Conservation (phyloP, 805 yeast genomes). For the Candida xiaguanensis region DNA sequence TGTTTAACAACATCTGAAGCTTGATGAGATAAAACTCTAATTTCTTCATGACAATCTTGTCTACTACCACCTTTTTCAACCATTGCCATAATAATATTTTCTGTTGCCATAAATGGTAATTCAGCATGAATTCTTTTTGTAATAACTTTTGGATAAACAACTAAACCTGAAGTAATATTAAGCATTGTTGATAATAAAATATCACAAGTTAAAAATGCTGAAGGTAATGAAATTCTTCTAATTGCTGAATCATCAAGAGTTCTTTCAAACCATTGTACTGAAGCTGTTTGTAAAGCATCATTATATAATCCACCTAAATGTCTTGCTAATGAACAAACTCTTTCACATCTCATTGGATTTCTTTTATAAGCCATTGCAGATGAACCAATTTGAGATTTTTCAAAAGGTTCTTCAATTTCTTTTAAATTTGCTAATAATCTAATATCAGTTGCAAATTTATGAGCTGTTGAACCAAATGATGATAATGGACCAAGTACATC, state of each 20-base stretch:
- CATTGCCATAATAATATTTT: constrained; percentile 99
- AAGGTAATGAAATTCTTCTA: constrained; percentile 93
- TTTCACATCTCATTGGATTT: constrained; percentile 98
- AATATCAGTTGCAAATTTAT: constrained; percentile 96
- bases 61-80: constrained; percentile 96
- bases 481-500: constrained; percentile 91
- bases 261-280: constrained; percentile 99
- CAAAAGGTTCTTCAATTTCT: constrained; percentile 98
- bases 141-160: constrained; percentile 97
- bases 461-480: constrained; percentile 93
- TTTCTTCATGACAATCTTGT: constrained; percentile 97
- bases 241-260: constrained; percentile 97
- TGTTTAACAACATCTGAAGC: constrained; percentile 97
- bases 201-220: constrained; percentile 95
- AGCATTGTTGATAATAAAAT: constrained; percentile 83
- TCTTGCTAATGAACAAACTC: constrained; percentile 97
- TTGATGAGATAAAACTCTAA: constrained; percentile 94
- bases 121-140: constrained; percentile 93
- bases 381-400: constrained; percentile 97
- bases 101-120: constrained; percentile 99
- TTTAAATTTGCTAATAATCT: constrained; percentile 94
- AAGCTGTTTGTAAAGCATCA: constrained; percentile 94
- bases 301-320: constrained; percentile 87
- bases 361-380: constrained; percentile 99
- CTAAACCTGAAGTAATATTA: constrained; percentile 92